Evolutionary conservation across 768 basidiomycete species (phyloP), one percentile per base, ranked within the genome.

Genomic region (Suillus paluster): DNA sequence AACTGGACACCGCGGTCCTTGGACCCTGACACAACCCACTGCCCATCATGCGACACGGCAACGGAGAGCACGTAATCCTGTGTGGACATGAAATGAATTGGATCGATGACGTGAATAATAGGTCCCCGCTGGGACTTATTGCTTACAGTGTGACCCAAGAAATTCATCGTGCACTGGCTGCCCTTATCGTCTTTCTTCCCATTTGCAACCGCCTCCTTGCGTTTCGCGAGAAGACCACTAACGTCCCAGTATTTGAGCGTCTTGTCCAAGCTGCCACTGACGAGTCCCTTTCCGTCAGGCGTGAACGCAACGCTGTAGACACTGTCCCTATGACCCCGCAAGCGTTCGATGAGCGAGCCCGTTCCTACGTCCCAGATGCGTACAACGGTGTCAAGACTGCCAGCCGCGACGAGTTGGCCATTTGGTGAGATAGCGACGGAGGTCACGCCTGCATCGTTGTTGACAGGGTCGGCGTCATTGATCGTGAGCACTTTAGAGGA

Each of bases 341-440:
- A 65, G 6, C 54, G 58, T 5, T 62, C 59, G 19, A 21, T 58
- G 30, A 75, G 70, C n/a, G 63, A 63, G 14, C 79, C 82, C 4
- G 78, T 79, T 48, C 72, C 67, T 58, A 81, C 72, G 62, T 84
- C 78, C 84, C 85, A 86, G 14, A 86, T 75, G 57, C 84, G 78
- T 34, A 86, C 75, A 59, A 79, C 73, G 25, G 81, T 80, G 67
- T 85, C 84, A n/a, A 86, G 76, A 36, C 77, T 78, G 10, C 84
- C 85, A 39, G 84, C 80, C 41, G 83, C 85, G 21, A 84, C 78
- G 59, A 81, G 76, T 52, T 73, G 75, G 4, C 83, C 81, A 60
- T 67, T 60, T 2, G 54, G 36, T 56, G 76, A 69, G 27, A 75
- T 68, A 1, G 74, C 36, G 25, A 75, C 64, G 2, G 74, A 75